Percentiles rank a stretch among this genome's conserved stretches.
These are phyloP conservation scores for Zymoseptoria pseudotritici DNA, from an alignment of 2,329 filamentous ascomycete genomes.

Conservation along the genomic window DNA sequence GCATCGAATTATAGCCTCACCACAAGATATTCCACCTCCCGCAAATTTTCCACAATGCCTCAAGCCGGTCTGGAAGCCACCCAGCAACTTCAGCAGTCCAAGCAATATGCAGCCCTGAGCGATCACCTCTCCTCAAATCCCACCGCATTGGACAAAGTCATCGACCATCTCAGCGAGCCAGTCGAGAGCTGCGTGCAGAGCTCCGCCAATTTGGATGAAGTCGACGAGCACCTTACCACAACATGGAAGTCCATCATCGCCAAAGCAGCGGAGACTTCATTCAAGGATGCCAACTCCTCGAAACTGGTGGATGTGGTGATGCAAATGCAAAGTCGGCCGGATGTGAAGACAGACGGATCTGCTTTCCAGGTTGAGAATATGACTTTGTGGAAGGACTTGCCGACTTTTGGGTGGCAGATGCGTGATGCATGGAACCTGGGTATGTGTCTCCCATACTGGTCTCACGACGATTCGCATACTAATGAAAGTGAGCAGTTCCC, in stretches of 20 bases:
- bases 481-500: slow-evolving; percentile 10
- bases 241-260: slow-evolving; percentile 19
- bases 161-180: slow-evolving; percentile 16
- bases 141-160: slow-evolving; percentile 6
- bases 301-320: slow-evolving; percentile 18
- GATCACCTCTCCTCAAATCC: slow-evolving; percentile 5
- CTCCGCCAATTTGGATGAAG: slow-evolving; percentile 11
- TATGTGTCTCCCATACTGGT: slow-evolving; percentile 2
- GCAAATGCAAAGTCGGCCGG: slow-evolving; percentile 11
- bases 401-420: slow-evolving; percentile 24
- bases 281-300: slow-evolving; percentile 13
- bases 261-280: slow-evolving; percentile 16
- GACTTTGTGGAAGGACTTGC: slow-evolving; percentile 24
- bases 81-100: slow-evolving; percentile 9
- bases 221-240: slow-evolving; percentile 16
- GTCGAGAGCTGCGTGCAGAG: slow-evolving; percentile 14
- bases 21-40: too few relatives aligned
- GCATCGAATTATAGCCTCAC: too few relatives aligned
- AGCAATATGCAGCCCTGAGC: slow-evolving; percentile 10
- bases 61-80: slow-evolving; percentile 13
- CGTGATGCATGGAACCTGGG: slow-evolving; percentile 27
- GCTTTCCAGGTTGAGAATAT: slow-evolving; percentile 18
- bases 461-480: background rate
- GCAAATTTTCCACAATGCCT: slow-evolving; percentile 9
- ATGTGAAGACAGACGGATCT: slow-evolving; percentile 13